Base-by-base conservation (phyloP, 345 rosid genomes). In the Bruguiera gymnorhiza region DNA sequence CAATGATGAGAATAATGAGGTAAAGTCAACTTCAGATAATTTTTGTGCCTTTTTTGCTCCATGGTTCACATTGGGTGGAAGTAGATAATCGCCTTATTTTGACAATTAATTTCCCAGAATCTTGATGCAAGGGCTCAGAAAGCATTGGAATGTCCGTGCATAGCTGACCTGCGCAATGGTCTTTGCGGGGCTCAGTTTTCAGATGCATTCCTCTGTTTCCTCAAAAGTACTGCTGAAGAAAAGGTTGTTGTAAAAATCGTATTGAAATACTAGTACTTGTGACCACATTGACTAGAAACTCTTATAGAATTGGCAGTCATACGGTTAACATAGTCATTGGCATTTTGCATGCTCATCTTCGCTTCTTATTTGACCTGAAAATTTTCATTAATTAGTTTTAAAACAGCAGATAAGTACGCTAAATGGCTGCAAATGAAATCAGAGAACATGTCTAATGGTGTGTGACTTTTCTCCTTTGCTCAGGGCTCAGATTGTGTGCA, bases 121-220 rank as follows among this genome's bases (percentile, higher is more conserved):
- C 77, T 86, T 58, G 97, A 94, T 63, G 91, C 80, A 1, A 84
- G 82, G 73, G 98, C 88, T 39, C 83, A 84, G 80, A 94, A 85
- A 83, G 97, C 97, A 37, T 73, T 94, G 32, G 92, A 94, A 21
- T 94, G 98, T 60, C 97, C 97, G 66, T 94, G 98, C 81, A 80
- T 94, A 24, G 91, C 91, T 55, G 92, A 88, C 68, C 76, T 94
- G 78, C 89, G 92, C 52, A 85, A 57, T 53, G 95, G 98, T 7
- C 60, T 89, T 9, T 91, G 97, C 53, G 97, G 97, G 8, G 54
- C 51, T 71, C 89, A 81, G 79, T 94, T 94, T 82, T 85, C 98
- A 2, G 87, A 91, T 48, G 93, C 98, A 0, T 94, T 94, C 73
- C 83, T 82, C 52, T 94, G 98, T 80, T 94, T 87, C 76, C 80